phyloP scores from a whole-genome alignment of 2,329 filamentous ascomycete genomes.

The Calycina marina region DNA sequence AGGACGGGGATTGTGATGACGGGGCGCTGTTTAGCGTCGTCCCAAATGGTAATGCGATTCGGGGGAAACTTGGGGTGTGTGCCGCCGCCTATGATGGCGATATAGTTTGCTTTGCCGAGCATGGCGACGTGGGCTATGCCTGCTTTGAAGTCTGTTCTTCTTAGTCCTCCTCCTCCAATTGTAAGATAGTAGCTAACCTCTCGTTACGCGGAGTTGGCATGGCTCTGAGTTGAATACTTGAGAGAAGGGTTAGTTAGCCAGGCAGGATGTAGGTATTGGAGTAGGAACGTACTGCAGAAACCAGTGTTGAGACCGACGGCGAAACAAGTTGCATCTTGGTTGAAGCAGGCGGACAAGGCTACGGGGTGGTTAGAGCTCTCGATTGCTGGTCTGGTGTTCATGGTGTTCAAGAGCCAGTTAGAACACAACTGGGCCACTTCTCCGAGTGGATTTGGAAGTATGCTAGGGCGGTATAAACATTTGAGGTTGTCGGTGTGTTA shows the following conservation, averaged over 20 bases:
- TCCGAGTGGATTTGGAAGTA: too few species aligned
- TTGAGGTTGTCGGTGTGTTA: too few species aligned
- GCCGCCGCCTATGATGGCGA: slow-evolving; percentile 81
- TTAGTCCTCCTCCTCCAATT: slow-evolving; percentile 6
- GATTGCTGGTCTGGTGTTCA: slow-evolving; percentile 84
- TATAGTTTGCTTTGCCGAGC: slow-evolving; percentile 74
- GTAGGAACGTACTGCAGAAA: slow-evolving; percentile 53
- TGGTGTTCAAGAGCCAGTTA: too few species aligned
- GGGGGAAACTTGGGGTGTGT: slow-evolving; percentile 72
- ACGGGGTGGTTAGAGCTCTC: slow-evolving; percentile 60
- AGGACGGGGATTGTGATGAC: slow-evolving; percentile 66
- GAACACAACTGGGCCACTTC: too few species aligned
- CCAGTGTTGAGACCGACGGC: slow-evolving; percentile 75
- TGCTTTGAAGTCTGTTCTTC: slow-evolving; percentile 54
- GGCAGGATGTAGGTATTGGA: background rate
- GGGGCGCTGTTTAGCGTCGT: slow-evolving; percentile 64
- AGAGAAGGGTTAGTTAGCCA: background rate
- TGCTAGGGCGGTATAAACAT: too few species aligned
- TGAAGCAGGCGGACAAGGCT: slow-evolving; percentile 76
- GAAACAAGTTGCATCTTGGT: slow-evolving; percentile 73
- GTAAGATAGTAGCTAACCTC: slow-evolving; percentile 28
- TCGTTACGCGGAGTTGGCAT: slow-evolving; percentile 52
- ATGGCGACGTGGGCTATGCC: slow-evolving; percentile 74
- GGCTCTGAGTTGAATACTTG: slow-evolving; percentile 60
- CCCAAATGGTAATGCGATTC: slow-evolving; percentile 86